Percentiles rank a stretch among this genome's conserved stretches.
These are phyloP conservation scores for Ustilago esculenta DNA, from an alignment of 1,284 basidiomycete genomes.

Conservation along the genomic window DNA sequence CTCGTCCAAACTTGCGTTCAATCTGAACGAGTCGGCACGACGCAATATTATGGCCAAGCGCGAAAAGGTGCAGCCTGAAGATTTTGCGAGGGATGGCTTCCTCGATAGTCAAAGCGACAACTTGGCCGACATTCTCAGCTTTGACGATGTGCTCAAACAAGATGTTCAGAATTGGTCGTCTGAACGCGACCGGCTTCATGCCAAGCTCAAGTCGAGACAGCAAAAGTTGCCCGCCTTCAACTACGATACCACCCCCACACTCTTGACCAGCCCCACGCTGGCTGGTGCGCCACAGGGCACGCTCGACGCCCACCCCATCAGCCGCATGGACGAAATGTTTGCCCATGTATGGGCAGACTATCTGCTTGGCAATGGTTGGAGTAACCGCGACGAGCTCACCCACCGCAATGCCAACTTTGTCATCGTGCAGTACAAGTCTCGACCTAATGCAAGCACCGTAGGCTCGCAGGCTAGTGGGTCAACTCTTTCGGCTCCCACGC, in stretches of 20 bases:
- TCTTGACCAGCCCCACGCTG: constrained; percentile 47
- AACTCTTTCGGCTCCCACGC: constrained; percentile 24
- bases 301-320: constrained; percentile 41
- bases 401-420: constrained; percentile 65
- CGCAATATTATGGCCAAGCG: constrained; percentile 37
- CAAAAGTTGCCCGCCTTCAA: constrained; percentile 55
- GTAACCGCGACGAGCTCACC: constrained; percentile 64
- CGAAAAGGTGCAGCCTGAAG: constrained; percentile 59
- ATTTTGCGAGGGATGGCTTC: constrained; percentile 59
- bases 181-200: constrained; percentile 41
- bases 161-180: constrained; percentile 57
- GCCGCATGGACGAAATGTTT: constrained; percentile 61
- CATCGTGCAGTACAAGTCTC: constrained; percentile 61
- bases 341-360: constrained; percentile 65
- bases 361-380: constrained; percentile 63
- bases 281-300: constrained; percentile 19
- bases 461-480: constrained; percentile 35
- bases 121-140: constrained; percentile 54
- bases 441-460: constrained; percentile 46
- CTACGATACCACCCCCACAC: constrained; percentile 55
- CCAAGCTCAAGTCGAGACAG: constrained; percentile 43
- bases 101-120: constrained; percentile 21
- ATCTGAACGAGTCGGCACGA: constrained; percentile 60
- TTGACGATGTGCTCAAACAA: constrained; percentile 57
- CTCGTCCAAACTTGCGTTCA: constrained; percentile 58